A percentile compares a stretch with the other conserved stretches of the same genome.
Conservation (phyloP, 78 protist species). For the Planoprotostelium fungivorum region DNA sequence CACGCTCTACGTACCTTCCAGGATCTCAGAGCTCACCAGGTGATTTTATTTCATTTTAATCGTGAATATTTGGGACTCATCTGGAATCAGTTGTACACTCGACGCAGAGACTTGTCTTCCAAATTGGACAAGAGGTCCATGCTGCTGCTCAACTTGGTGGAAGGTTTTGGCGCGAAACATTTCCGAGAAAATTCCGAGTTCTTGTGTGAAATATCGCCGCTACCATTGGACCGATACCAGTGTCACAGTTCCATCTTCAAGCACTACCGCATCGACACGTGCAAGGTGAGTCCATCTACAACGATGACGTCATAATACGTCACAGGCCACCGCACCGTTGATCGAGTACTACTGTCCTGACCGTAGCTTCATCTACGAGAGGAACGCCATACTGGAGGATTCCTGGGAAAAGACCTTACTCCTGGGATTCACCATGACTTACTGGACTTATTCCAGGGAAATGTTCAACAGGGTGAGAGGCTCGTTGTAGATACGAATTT, state of each 20-base stretch:
- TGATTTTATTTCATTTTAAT: too few relatives aligned
- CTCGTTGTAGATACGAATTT: background rate
- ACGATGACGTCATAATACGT: background rate
- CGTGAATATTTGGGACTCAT: background rate
- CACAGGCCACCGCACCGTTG: conserved; percentile 12
- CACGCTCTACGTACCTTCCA: background rate
- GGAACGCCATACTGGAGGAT: background rate
- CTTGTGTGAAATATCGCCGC: background rate
- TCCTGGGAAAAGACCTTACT: background rate
- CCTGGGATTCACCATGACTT: background rate
- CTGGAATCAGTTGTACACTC: too few relatives aligned
- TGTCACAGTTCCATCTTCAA: background rate
- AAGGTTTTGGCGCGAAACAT: background rate
- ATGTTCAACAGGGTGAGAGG: background rate
- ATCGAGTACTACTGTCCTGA: conserved; percentile 21
- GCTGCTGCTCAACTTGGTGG: background rate
- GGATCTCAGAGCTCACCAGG: background rate
- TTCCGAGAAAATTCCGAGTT: background rate
- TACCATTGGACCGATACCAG: background rate
- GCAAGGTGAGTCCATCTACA: background rate
- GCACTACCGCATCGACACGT: background rate
- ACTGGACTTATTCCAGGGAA: background rate
- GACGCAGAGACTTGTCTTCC: background rate
- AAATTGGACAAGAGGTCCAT: background rate
- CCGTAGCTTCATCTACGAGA: conserved; percentile 3